Conservation (phyloP, 495 filamentous ascomycete species). For the Aspergillus hancockii region DNA sequence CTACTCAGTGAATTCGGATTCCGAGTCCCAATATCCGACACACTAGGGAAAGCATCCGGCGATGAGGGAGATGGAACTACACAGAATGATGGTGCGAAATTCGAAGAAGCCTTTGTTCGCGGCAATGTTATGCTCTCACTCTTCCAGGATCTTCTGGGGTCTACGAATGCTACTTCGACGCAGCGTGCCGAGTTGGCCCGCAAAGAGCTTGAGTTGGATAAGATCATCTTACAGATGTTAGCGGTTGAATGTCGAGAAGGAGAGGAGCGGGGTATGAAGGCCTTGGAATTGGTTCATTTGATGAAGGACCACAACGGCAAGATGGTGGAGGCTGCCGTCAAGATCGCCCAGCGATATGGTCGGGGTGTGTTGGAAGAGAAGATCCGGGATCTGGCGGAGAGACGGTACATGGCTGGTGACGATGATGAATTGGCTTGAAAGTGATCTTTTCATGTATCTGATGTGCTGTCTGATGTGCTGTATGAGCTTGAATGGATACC, state of each 20-base stretch:
- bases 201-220: constrained; percentile 80
- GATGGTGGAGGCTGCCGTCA: constrained; percentile 83
- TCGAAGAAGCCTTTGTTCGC: constrained; percentile 82
- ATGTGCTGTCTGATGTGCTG: constrained; percentile 3
- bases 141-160: constrained; percentile 65
- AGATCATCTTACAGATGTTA: constrained; percentile 84
- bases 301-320: constrained; percentile 77
- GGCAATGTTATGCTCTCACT: constrained; percentile 68
- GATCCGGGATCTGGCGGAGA: constrained; percentile 76
- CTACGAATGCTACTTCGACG: constrained; percentile 55
- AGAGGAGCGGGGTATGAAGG: constrained; percentile 91
- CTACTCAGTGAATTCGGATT: constrained; percentile 94
- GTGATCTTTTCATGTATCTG: constrained; percentile 4
- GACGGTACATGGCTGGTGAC: constrained; percentile 56
- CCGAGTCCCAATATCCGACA: constrained; percentile 71
- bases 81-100: constrained; percentile 40
- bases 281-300: constrained; percentile 78
- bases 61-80: constrained; percentile 42
- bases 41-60: constrained; percentile 35
- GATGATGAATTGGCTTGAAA: constrained; percentile 50
- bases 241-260: constrained; percentile 87
- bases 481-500: constrained; percentile 13
- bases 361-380: constrained; percentile 78
- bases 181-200: constrained; percentile 70
- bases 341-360: constrained; percentile 79